Evolutionary conservation across 78 protist species (phyloP), one percentile per base, ranked within the genome.

Genomic region (Cavenderia fasciculata): DNA sequence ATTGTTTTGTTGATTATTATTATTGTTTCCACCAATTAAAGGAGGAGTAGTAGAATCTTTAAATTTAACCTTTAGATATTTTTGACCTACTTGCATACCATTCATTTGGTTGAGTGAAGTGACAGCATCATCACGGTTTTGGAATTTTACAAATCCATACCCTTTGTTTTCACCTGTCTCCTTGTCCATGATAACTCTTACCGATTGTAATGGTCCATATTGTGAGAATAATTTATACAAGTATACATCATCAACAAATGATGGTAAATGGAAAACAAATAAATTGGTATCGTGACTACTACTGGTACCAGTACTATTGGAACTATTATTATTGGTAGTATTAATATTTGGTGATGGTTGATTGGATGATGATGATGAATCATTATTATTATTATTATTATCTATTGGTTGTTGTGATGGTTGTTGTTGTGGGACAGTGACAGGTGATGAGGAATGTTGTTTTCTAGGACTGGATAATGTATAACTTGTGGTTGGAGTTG

Each of bases 151-250:
- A 56, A 82, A 82, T 6, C 89, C 89, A 31, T 82, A 82, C 1
- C 89, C 89, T 68, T 82, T 82, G 63, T 82, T 82, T 49, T 82
- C 89, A 1, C 89, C 89, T 31, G 89, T 82, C 21, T 82, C 77
- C 41, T 82, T 82, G 36, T 82, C 89, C 1, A 54, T 82, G 8
- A 82, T 82, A 16, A 82, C 89, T 25, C 89, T 27, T 2, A 82
- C 89, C 16, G 69, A 51, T 23, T 68, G 89, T 25, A 82, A 33
- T 68, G 56, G 74, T 40, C 89, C 89, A 68, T 41, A 82, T 12
- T 40, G 61, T 0, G 89, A 82, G 61, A 82, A 82, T 43, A 82
- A 16, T 33, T 68, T 47, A 56, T 52, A 82, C 21, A 82, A 38
- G 33, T 68, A 68, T 19, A 11, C 14, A 18, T 82, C 77, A 19